Evolutionary conservation across 345 rosid species (phyloP).

Genomic region (Mallotus nudiflorus): DNA sequence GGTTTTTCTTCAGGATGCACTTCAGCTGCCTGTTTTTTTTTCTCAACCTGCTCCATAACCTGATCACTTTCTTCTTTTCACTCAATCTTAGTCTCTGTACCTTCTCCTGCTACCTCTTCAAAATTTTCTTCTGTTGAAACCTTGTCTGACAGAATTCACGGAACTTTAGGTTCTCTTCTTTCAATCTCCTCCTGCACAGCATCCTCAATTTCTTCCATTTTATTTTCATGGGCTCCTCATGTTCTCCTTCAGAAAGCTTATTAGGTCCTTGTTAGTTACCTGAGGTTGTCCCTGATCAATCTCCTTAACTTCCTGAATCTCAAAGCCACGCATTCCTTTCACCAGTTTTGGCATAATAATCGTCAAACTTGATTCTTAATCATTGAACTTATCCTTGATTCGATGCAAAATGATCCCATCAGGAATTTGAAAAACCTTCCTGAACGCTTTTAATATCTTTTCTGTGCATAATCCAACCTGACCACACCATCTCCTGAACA

Average conservation of each 20-base stretch:
- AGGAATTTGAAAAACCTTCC: slow-evolving; percentile 62
- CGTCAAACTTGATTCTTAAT: slow-evolving; percentile 48
- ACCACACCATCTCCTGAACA: slow-evolving; percentile 65
- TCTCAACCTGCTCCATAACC: slow-evolving; percentile 12
- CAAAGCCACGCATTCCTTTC: slow-evolving; percentile 51
- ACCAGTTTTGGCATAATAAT: slow-evolving; percentile 65
- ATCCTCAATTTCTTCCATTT: slow-evolving; percentile 25
- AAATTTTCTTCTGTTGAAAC: no score
- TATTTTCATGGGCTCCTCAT: neutral
- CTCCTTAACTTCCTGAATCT: slow-evolving; percentile 56
- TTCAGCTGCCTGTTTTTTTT: slow-evolving; percentile 4
- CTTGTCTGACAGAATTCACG: neutral
- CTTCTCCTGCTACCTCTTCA: no score
- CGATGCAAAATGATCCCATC: slow-evolving; percentile 52
- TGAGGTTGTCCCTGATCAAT: slow-evolving; percentile 12
- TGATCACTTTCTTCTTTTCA: slow-evolving; percentile 17
- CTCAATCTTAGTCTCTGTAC: slow-evolving; percentile 4
- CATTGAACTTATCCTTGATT: slow-evolving; percentile 65
- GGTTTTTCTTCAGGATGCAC: slow-evolving; percentile 25
- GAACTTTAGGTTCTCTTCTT: slow-evolving; percentile 10
- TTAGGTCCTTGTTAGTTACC: slow-evolving; percentile 3
- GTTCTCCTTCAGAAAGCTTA: slow-evolving; percentile 14
- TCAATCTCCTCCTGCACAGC: slow-evolving; percentile 18
- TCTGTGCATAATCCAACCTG: slow-evolving; percentile 59
- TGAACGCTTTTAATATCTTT: slow-evolving; percentile 55